Evolutionary conservation across 129 eudicot genomes (phyloP), one percentile per base, ranked within the genome.

Genomic region (Chrysanthemum makinoi): DNA sequence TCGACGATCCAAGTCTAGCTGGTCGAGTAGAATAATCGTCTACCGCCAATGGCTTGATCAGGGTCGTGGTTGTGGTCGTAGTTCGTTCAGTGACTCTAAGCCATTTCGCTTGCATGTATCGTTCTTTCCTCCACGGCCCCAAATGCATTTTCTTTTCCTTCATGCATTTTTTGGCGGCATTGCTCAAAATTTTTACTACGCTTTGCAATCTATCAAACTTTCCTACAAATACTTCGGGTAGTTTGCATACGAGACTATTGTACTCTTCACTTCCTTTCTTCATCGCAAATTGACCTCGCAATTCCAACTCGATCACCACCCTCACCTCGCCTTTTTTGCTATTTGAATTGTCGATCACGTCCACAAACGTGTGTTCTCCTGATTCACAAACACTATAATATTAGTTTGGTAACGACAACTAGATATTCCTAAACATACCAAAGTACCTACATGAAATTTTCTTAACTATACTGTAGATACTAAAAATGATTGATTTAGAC

Each of bases 81-180:
- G 54, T 35, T 51, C 93, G 74, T 52, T 87, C 89, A 2, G 65
- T 62, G n/a, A 86, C 80, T 35, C 73, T 77, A 58, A 91, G 74
- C 98, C 98, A 91, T 76, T 91, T 91, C 0, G 98, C 91, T 83
- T 88, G 89, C 97, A 91, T 86, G 83, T 91, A 91, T 10, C 79
- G 72, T 4, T 75, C 86, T 74, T 89, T 92, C 64, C 98, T 84
- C 98, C 98, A 92, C 0, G 98, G 98, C 1, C 82, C 96, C 89
- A 92, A 19, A 87, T 89, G 96, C 94, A 92, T 89, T 48, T 89
- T 92, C 72, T 83, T 88, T 65, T 86, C 96, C 72, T 44, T 80
- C 94, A 89, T 88, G 73, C 96, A 92, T 67, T 78, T 89, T 71
- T 89, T 92, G 0, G 95, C 91, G 0, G 95, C 91, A 5, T 72